These are phyloP conservation scores for Beta macrorhiza DNA, from an alignment of 179 eudicot genomes.

Conservation along the genomic window DNA sequence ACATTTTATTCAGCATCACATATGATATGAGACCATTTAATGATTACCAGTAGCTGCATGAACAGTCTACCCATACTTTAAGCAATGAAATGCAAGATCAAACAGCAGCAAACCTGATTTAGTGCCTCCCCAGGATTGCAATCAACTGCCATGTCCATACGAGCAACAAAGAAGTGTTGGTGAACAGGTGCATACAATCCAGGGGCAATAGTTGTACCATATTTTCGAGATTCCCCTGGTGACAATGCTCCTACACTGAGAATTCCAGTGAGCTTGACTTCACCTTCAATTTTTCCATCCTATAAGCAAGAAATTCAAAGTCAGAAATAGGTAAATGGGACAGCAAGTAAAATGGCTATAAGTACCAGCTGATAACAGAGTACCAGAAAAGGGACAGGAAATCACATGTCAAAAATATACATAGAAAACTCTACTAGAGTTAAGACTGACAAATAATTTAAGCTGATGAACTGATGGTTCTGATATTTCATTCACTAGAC, in stretches of 20 bases:
- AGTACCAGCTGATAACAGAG: not conserved
- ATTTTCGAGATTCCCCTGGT: slow-evolving; percentile 83
- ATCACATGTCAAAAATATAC: not conserved
- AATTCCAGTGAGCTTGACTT: slow-evolving; percentile 92
- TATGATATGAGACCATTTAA: not conserved
- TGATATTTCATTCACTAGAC: not conserved
- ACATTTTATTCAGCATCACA: not conserved
- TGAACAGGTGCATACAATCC: slow-evolving; percentile 98
- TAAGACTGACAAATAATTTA: not conserved
- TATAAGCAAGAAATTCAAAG: slow-evolving; percentile 24
- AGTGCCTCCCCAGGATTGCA: slow-evolving; percentile 85
- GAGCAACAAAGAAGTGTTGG: slow-evolving; percentile 96
- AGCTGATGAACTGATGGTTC: not conserved
- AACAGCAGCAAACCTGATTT: slow-evolving; percentile 60
- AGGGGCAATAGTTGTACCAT: slow-evolving; percentile 90
- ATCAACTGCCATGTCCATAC: slow-evolving; percentile 97
- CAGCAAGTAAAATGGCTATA: too few relatives aligned
- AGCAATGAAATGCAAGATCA: not conserved
- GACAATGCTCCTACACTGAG: slow-evolving; percentile 91
- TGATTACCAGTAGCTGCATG: not conserved
- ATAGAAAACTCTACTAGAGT: too few relatives aligned
- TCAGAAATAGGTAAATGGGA: not conserved
- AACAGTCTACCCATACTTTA: not conserved
- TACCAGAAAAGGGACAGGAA: not conserved
- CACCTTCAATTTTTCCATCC: slow-evolving; percentile 98